These are phyloP conservation scores for Pyropia haitanensis DNA, from an alignment of 23 red algal genomes.

Conservation along the genomic window DNA sequence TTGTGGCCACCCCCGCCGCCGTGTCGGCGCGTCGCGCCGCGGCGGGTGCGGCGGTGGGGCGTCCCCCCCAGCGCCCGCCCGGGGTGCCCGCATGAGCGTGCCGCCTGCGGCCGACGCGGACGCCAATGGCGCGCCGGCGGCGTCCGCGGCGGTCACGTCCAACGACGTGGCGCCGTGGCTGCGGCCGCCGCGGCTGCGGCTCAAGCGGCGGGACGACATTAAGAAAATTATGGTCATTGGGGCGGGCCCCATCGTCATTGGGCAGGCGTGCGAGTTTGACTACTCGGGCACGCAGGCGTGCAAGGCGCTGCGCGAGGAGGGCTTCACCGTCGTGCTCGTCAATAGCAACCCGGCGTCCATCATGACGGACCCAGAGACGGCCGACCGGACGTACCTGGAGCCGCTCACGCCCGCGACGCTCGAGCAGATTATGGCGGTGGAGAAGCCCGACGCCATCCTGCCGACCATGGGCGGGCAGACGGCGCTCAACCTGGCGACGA, in stretches of 20 bases:
- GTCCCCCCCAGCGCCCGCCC: too few relatives aligned
- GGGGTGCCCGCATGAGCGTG: too few relatives aligned
- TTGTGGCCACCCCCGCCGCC: too few relatives aligned
- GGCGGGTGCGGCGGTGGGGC: too few relatives aligned
- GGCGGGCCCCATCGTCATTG: conserved; percentile 92
- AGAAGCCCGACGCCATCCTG: conserved; percentile 83
- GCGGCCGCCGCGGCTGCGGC: not conserved
- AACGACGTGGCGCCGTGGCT: too few relatives aligned
- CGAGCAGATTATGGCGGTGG: conserved; percentile 71
- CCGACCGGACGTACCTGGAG: conserved; percentile 95
- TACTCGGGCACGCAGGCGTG: conserved; percentile 98
- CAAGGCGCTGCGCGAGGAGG: conserved; percentile 86
- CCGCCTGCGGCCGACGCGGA: too few relatives aligned
- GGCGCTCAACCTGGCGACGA: conserved; percentile 81
- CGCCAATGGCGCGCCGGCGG: too few relatives aligned
- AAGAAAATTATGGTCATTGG: conserved; percentile 92
- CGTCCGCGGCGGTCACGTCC: too few relatives aligned
- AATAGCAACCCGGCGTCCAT: conserved; percentile 97
- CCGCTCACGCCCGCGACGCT: conserved; percentile 73
- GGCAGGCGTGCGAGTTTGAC: conserved; percentile 98
- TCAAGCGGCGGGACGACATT: conserved; percentile 51
- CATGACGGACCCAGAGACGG: conserved; percentile 98
- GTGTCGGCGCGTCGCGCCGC: too few relatives aligned
- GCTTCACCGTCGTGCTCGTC: conserved; percentile 88
- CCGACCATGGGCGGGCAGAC: conserved; percentile 99